Evolutionary conservation across 1,284 basidiomycete genomes (phyloP).

Genomic region (Meira nashicola): DNA sequence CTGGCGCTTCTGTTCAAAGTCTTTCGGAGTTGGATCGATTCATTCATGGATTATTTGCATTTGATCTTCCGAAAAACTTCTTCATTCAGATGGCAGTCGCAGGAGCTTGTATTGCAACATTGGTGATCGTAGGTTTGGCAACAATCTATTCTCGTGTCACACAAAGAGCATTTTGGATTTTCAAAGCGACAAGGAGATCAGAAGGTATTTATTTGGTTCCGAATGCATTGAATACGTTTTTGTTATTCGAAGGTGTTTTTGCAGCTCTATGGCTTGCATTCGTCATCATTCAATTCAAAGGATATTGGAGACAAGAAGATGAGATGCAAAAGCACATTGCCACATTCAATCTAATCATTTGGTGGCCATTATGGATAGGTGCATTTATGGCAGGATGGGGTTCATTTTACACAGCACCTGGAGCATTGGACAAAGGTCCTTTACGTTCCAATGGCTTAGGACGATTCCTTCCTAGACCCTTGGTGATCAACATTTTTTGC

Average conservation of each 20-base stretch:
- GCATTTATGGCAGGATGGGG: slow-evolving; percentile 39
- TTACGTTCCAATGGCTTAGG: slow-evolving; percentile 16
- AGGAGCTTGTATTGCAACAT: neutral
- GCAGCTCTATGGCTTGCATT: slow-evolving; percentile 22
- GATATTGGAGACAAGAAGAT: slow-evolving; percentile 1
- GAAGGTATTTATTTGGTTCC: slow-evolving; percentile 19
- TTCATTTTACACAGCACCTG: slow-evolving; percentile 39
- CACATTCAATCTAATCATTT: slow-evolving; percentile 26
- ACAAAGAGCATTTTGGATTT: slow-evolving; percentile 13
- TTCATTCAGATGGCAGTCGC: slow-evolving; percentile 10
- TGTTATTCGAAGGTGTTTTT: slow-evolving; percentile 12
- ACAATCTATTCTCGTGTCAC: neutral
- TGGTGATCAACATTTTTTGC: slow-evolving; percentile 32
- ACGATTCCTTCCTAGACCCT: slow-evolving; percentile 21
- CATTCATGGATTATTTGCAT: slow-evolving; percentile 15
- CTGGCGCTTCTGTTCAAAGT: slow-evolving; percentile 4
- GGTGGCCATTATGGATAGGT: slow-evolving; percentile 17
- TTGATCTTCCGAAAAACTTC: slow-evolving; percentile 2
- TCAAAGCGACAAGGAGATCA: slow-evolving; percentile 6
- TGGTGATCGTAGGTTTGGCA: neutral
- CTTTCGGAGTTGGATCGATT: slow-evolving; percentile 21
- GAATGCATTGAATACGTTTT: slow-evolving; percentile 33
- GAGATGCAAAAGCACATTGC: slow-evolving; percentile 6
- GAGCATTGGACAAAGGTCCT: slow-evolving; percentile 30
- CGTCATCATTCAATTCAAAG: slow-evolving; percentile 18